A percentile compares a stretch with the other conserved stretches of the same genome.
These are phyloP conservation scores for Fusarium algeriense DNA, from an alignment of 2,329 filamentous ascomycete genomes.

Conservation along the genomic window DNA sequence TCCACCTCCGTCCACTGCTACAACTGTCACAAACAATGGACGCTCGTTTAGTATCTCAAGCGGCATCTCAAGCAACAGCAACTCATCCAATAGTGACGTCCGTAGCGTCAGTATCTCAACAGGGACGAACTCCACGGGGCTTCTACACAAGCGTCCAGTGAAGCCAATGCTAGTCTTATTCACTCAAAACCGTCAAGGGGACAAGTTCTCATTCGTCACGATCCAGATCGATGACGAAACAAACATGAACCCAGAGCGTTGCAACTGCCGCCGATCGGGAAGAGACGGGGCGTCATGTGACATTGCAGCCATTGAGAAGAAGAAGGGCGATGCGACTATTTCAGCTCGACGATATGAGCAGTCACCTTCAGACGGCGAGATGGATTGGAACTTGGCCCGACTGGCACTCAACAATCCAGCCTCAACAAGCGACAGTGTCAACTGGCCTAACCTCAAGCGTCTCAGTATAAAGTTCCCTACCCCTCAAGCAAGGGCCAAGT, in stretches of 20 bases:
- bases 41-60: slow-evolving; percentile 45
- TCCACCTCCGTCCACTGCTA: slow-evolving; percentile 11
- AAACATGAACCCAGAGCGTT: slow-evolving; percentile 51
- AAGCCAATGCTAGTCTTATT: slow-evolving; percentile 54
- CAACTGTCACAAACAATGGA: slow-evolving; percentile 17
- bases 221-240: slow-evolving; percentile 51
- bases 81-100: slow-evolving; percentile 43
- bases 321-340: slow-evolving; percentile 44
- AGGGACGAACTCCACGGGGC: slow-evolving; percentile 46
- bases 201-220: slow-evolving; percentile 47
- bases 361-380: slow-evolving; percentile 12
- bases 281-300: slow-evolving; percentile 42
- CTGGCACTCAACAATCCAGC: slow-evolving; percentile 47
- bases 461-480: slow-evolving; percentile 50
- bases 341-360: slow-evolving; percentile 48
- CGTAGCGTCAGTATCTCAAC: slow-evolving; percentile 45
- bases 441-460: slow-evolving; percentile 46
- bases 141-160: slow-evolving; percentile 48
- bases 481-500: slow-evolving; percentile 36
- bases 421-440: slow-evolving; percentile 31
- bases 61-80: slow-evolving; percentile 41
- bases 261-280: slow-evolving; percentile 50
- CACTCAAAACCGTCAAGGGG: slow-evolving; percentile 41
- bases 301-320: slow-evolving; percentile 47
- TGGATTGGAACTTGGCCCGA: slow-evolving; percentile 50